A percentile compares a stretch with the other conserved stretches of the same genome.
Conservation (phyloP, 306 rosid species). For the Glycine soja region DNA sequence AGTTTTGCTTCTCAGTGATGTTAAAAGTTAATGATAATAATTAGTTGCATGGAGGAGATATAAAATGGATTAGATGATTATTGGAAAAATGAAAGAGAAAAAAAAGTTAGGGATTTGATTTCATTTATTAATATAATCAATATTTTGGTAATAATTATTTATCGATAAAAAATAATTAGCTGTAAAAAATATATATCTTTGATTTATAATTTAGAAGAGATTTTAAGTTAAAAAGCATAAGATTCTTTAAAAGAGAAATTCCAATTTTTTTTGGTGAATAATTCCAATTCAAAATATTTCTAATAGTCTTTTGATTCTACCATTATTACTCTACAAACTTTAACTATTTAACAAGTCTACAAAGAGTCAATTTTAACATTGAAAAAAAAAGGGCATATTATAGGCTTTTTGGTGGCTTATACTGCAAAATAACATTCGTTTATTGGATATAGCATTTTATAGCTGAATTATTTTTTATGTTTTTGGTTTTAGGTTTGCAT, state of each 20-base stretch:
- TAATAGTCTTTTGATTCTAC: not conserved
- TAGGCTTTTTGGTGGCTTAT: too few species aligned
- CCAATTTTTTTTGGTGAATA: not conserved
- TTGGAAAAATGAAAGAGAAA: too few species aligned
- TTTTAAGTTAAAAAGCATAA: not conserved
- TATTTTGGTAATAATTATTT: too few species aligned
- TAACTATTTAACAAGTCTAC: not conserved
- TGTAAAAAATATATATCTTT: not conserved
- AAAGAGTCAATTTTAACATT: not conserved
- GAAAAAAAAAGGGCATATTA: too few species aligned
- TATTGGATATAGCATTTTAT: too few species aligned
- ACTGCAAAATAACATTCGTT: too few species aligned
- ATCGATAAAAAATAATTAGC: too few species aligned
- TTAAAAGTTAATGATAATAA: slow-evolving; percentile 21
- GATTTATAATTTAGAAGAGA: not conserved
- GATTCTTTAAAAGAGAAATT: not conserved
- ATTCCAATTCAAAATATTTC: not conserved
- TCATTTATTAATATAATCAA: too few species aligned
- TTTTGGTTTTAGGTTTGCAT: too few species aligned
- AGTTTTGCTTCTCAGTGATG: slow-evolving; percentile 23
- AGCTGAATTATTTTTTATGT: too few species aligned
- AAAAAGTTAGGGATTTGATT: too few species aligned
- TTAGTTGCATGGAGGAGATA: not conserved
- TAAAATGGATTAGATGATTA: too few species aligned
- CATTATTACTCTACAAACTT: not conserved